Conservation (phyloP, 176 grass and related monocot genomes). For the Echinochloa phyllopogon region DNA sequence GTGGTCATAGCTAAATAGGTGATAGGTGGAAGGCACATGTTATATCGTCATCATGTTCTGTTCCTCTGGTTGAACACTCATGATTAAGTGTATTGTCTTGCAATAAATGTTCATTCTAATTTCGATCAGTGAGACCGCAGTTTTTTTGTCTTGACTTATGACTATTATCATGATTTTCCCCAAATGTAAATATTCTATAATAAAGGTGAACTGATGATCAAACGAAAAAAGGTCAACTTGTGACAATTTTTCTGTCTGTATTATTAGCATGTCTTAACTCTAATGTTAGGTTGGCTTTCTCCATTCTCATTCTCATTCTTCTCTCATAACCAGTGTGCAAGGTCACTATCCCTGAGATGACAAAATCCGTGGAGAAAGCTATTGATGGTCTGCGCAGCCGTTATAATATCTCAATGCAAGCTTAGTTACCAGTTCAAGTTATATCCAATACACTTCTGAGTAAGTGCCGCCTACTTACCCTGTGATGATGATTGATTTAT, state of each 20-base stretch:
- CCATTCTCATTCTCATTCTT: conserved; percentile 42
- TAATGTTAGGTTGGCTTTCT: not conserved
- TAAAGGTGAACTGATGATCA: conserved; percentile 8
- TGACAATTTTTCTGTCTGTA: not conserved
- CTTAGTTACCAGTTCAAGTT: conserved; percentile 36
- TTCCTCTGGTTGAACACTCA: conserved; percentile 17
- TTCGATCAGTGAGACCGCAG: not conserved
- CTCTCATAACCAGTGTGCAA: conserved; percentile 50
- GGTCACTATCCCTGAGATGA: conserved; percentile 55
- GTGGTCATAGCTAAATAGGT: conserved; percentile 4
- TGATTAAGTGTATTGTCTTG: conserved; percentile 12
- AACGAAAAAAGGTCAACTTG: not conserved
- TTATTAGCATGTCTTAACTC: not conserved
- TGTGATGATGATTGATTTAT: not conserved
- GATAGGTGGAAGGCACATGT: not conserved
- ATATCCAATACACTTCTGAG: conserved; percentile 27
- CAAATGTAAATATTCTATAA: not conserved
- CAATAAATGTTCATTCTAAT: not conserved
- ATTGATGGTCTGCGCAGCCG: conserved; percentile 46
- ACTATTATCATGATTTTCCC: not conserved
- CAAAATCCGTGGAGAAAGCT: conserved; percentile 51
- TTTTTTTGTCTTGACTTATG: conserved; percentile 3
- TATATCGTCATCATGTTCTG: conserved; percentile 7
- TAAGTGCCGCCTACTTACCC: conserved; percentile 34
- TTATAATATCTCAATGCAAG: conserved; percentile 50